Evolutionary conservation across 495 filamentous ascomycete genomes (phyloP).

Genomic region (Massariosphaeria phaeospora): DNA sequence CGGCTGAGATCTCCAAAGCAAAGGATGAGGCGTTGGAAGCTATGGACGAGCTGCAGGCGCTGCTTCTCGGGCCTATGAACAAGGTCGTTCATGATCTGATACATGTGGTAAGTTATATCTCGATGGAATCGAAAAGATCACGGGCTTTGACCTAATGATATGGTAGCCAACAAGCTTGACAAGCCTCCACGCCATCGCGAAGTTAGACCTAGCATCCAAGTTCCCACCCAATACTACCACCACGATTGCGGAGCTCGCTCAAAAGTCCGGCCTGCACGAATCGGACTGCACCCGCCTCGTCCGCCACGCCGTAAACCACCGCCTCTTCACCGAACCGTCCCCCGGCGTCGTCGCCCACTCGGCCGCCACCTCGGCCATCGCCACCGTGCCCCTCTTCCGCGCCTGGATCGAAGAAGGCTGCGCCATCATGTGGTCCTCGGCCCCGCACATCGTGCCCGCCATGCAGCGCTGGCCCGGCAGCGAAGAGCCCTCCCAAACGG

Average conservation of each 20-base stretch:
- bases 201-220: not conserved
- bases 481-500: slow-evolving; percentile 3
- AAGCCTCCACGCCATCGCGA: not conserved
- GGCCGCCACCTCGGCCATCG: not conserved
- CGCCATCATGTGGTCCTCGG: not conserved
- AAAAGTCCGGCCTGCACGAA: not conserved
- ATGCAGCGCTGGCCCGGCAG: not conserved
- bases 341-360: slow-evolving; percentile 10
- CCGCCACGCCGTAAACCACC: slow-evolving; percentile 28
- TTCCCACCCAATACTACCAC: not conserved
- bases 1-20: not conserved
- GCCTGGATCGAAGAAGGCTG: slow-evolving; percentile 11
- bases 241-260: not conserved
- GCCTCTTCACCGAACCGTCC: slow-evolving; percentile 34
- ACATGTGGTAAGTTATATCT: too few species aligned
- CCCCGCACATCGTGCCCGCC: not conserved
- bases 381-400: not conserved
- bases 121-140: too few species aligned
- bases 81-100: not conserved
- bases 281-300: slow-evolving; percentile 19
- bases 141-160: too few species aligned
- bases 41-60: not conserved
- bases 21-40: not conserved
- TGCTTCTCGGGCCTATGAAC: not conserved
- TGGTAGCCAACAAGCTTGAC: not conserved